phyloP scores from a whole-genome alignment of 177 flowering plant genomes.

The Vitis hybrid region DNA sequence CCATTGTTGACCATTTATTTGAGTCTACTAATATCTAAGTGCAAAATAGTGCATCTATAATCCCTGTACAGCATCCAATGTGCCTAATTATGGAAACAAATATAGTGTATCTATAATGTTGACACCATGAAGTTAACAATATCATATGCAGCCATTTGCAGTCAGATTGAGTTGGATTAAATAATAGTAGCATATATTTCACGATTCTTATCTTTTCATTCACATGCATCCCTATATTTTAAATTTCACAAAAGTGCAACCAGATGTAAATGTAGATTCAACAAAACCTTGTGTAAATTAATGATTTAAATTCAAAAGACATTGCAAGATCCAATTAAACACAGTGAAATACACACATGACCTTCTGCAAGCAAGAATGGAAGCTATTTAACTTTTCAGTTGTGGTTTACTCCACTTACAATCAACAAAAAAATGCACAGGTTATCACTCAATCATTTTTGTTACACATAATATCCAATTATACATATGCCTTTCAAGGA shows the following conservation, averaged over 20 bases:
- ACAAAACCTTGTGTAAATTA: not conserved
- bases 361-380: not conserved
- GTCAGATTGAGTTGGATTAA: not conserved
- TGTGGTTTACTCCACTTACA: slow-evolving; percentile 1
- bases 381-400: not conserved
- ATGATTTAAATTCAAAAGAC: not conserved
- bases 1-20: too few relatives aligned
- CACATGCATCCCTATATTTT: slow-evolving; percentile 13
- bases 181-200: not conserved
- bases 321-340: slow-evolving; percentile 5
- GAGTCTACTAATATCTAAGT: too few relatives aligned
- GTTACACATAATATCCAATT: slow-evolving; percentile 1
- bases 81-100: not conserved
- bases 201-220: not conserved
- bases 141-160: slow-evolving; percentile 3
- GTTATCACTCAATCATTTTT: not conserved
- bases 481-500: not conserved
- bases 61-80: slow-evolving; percentile 7
- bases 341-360: not conserved
- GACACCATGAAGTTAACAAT: not conserved
- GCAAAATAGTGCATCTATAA: too few relatives aligned
- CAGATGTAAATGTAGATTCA: not conserved
- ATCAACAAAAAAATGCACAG: not conserved
- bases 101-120: too few relatives aligned
- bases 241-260: not conserved